Base-by-base conservation (phyloP, 257 asterid genomes). In the Osmanthus fragrans region DNA sequence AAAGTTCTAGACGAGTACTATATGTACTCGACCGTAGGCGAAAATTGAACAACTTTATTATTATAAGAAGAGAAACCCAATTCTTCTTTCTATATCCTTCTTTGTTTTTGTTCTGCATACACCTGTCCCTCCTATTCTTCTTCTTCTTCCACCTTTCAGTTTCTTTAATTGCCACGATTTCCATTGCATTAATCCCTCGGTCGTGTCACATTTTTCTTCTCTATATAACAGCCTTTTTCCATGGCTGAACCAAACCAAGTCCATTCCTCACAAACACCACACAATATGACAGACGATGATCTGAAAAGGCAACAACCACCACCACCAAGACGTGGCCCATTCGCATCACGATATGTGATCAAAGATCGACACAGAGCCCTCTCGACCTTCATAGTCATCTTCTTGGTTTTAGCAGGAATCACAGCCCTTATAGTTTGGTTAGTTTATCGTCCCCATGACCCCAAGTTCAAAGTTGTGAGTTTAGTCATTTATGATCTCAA, bases 401-500 rank as follows among this genome's bases (percentile, higher is more conserved):
- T 85, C 51, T 75, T 90, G 1, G 2, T 90, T 60, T 30, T 90
- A 27, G 88, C 82, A 51, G 91, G 84, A 29, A 70, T 86, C 76
- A 68, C 88, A 70, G 83, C 79, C 7, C 91, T 92, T 77, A 80
- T 81, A 4, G 40, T 85, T 47, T 92, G 92, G 92, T 39, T 92
- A 23, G 75, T 92, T 10, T 88, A 86, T 67, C 90, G 91, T 11
- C 94, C 97, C 72, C 84, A 82, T 66, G 63, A 80, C 23, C 96
- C 97, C 3, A 85, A 69, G 72, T 92, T 90, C 89, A 54, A 75
- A 4, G 91, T 92, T 6, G 83, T 90, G 15, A 81, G 84, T 63
- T 89, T 87, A 78, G 89, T 92, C 85, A 73, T 88, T 0, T 83
- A 84, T 64, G 75, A 84, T 7, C 88, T 90, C 54, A 88, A 90